Base-by-base conservation (phyloP, 306 rosid species). In the Citrullus mucosospermus region DNA sequence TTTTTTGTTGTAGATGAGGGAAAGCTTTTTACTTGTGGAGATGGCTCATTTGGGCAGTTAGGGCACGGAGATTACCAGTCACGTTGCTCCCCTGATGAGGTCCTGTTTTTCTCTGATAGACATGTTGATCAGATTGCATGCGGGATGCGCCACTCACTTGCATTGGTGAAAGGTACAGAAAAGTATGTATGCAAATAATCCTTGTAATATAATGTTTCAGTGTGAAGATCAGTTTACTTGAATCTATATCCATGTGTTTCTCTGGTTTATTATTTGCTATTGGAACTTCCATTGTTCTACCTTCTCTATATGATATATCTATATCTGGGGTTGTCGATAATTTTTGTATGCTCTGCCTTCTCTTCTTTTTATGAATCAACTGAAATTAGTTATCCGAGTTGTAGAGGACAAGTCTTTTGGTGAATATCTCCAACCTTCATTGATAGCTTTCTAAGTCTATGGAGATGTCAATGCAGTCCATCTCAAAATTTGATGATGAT, bases 31-130 rank as follows among this genome's bases (percentile, higher is more conserved):
- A 92, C 91, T 14, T 95, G 97, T 81, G 99, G 93, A 34, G 97
- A 92, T 80, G 97, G 97, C 22, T 83, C 93, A 1, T 95, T 95
- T 88, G 99, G 97, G 69, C 99, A 95, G 91, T 93, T 95, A n/a
- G 97, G 97, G 44, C 99, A 89, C 82, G 97, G 97, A 6, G 92
- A 92, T 79, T 72, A 71, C 78, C 82, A 68, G 38, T 89, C 91
- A 20, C 93, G 76, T 59, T 56, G 83, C 74, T 81, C 81, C 25
- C 97, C 99, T 77, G 80, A 86, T 4, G 82, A 78, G 85, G 87
- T 92, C 69, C 80, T 93, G 6, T 88, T 18, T 82, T 91, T 92
- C 84, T 86, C 51, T 67, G 76, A 79, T 80, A 86, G 82, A 78
- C 86, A 41, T 62, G 97, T 91, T 65, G 83, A 75, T 28, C 86